phyloP scores from a whole-genome alignment of 1,139 yeast genomes.

The Pneumocystis canis region DNA sequence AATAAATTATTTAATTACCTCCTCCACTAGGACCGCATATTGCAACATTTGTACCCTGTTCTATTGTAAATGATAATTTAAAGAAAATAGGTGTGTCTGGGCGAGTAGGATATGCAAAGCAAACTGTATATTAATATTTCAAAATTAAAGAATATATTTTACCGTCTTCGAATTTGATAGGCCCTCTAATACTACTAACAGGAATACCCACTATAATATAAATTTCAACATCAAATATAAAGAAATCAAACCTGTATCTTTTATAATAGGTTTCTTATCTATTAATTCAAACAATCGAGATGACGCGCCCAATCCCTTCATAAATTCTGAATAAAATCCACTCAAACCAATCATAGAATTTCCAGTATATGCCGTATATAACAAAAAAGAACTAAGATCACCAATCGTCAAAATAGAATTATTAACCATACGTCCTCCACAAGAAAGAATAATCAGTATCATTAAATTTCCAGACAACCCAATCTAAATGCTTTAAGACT shows the following conservation, averaged over 20 bases:
- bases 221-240: constrained; percentile 4
- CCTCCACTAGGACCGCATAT: constrained; percentile 94
- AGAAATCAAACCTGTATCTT: constrained; percentile 34
- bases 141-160: not conserved
- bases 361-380: constrained; percentile 89
- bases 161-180: constrained; percentile 43
- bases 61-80: constrained; percentile 48
- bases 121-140: constrained; percentile 25
- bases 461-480: constrained; percentile 72
- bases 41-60: constrained; percentile 77
- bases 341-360: constrained; percentile 80
- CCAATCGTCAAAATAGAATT: constrained; percentile 66
- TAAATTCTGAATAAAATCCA: constrained; percentile 76
- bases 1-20: constrained; percentile 73
- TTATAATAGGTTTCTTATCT: constrained; percentile 58
- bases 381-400: constrained; percentile 79
- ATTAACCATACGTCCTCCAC: constrained; percentile 69
- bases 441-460: constrained; percentile 56
- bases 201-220: constrained; percentile 12
- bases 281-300: constrained; percentile 77
- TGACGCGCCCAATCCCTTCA: constrained; percentile 97
- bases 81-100: constrained; percentile 57
- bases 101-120: constrained; percentile 77
- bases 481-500: constrained; percentile 26
- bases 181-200: constrained; percentile 30